Evolutionary conservation across 2,329 filamentous ascomycete genomes (phyloP).

Genomic region (Xylaria hypoxylon): DNA sequence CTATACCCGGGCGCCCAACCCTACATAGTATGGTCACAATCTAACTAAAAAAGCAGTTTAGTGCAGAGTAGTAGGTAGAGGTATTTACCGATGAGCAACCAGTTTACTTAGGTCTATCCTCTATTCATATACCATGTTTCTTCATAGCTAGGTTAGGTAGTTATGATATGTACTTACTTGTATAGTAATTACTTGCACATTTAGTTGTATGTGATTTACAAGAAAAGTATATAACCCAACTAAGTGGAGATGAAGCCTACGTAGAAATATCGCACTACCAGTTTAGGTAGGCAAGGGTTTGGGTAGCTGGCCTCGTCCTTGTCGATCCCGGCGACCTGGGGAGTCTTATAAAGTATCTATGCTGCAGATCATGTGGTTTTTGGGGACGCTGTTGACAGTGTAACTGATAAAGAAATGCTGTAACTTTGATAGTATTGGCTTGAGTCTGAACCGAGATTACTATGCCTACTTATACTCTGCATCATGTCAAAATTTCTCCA

Average conservation of each 20-base stretch:
- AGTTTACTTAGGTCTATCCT: too few relatives aligned
- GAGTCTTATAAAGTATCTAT: background rate
- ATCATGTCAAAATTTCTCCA: background rate
- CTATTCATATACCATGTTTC: too few relatives aligned
- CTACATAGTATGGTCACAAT: too few relatives aligned
- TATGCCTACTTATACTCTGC: background rate
- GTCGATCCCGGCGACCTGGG: constrained; percentile 20
- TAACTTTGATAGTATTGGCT: background rate
- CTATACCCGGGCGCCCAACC: too few relatives aligned
- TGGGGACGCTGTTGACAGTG: constrained; percentile 13
- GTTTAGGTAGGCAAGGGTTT: background rate
- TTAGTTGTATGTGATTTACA: too few relatives aligned
- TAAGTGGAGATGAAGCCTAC: background rate
- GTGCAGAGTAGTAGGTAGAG: too few relatives aligned
- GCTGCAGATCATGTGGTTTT: constrained; percentile 23
- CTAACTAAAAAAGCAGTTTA: too few relatives aligned
- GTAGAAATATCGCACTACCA: background rate
- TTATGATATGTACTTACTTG: too few relatives aligned
- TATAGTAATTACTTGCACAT: background rate
- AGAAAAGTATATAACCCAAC: background rate
- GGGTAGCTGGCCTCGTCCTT: background rate
- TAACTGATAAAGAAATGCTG: constrained; percentile 11
- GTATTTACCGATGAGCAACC: too few relatives aligned
- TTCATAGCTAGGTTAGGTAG: too few relatives aligned
- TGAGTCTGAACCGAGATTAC: constrained; percentile 11